A percentile compares a stretch with the other conserved stretches of the same genome.
Evolutionary conservation across 1,284 basidiomycete species (phyloP).

Genomic region (Marasmius fiardii): DNA sequence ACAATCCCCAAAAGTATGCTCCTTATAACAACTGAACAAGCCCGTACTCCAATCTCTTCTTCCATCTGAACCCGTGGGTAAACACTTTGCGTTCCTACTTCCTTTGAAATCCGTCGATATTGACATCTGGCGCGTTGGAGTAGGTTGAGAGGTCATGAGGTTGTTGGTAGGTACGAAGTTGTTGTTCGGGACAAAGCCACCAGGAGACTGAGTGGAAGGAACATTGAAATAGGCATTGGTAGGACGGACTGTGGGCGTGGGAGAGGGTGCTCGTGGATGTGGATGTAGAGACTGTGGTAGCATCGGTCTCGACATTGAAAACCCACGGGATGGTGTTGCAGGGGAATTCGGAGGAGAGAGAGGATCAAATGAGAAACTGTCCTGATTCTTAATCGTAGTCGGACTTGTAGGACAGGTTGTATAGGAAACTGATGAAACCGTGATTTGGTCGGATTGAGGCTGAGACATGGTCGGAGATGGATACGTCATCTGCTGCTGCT

Average conservation of each 20-base stretch:
- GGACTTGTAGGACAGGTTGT: too few species aligned
- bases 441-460: too few species aligned
- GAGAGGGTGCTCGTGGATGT: not conserved
- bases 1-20: constrained; percentile 7
- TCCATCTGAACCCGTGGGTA: constrained; percentile 1
- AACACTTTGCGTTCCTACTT: constrained; percentile 8
- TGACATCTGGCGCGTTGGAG: not conserved
- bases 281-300: too few species aligned
- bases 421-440: too few species aligned
- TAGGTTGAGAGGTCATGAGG: not conserved
- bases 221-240: not conserved
- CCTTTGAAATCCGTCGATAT: not conserved
- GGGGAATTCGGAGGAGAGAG: too few species aligned
- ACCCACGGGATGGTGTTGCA: too few species aligned
- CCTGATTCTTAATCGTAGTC: too few species aligned
- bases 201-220: not conserved
- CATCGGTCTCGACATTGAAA: too few species aligned
- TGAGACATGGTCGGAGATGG: too few species aligned
- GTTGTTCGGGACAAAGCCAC: not conserved
- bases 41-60: constrained; percentile 11
- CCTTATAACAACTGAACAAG: constrained; percentile 6
- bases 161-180: too few species aligned
- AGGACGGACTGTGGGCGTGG: too few species aligned
- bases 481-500: not conserved
- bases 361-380: too few species aligned